Evolutionary conservation across 306 rosid species (phyloP).

Genomic region (Quercus alba): DNA sequence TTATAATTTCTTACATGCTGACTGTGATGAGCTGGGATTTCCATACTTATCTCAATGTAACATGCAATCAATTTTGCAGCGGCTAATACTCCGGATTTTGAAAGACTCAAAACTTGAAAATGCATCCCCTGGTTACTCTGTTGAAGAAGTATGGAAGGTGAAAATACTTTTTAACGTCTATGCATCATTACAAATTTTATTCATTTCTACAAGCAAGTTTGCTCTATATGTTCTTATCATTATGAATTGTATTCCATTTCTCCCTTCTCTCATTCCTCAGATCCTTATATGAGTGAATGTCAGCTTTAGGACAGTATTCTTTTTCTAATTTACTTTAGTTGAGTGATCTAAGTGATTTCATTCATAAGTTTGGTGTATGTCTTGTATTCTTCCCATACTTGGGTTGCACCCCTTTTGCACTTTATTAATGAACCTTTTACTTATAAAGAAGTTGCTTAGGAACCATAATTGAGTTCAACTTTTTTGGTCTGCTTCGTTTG

Average conservation of each 20-base stretch:
- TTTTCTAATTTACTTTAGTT: no score
- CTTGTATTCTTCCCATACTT: no score
- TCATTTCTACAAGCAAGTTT: not conserved
- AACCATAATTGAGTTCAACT: not conserved
- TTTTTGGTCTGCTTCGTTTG: not conserved
- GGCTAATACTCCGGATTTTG: slow-evolving; percentile 50
- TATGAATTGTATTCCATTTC: no score
- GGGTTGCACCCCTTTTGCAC: no score
- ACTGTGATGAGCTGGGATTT: slow-evolving; percentile 15
- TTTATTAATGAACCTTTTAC: no score
- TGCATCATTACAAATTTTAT: not conserved
- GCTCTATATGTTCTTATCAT: not conserved
- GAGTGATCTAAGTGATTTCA: no score
- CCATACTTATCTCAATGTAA: not conserved
- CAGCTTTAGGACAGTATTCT: no score
- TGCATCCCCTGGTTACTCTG: slow-evolving; percentile 23
- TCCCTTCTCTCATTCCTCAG: no score
- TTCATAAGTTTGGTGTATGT: no score
- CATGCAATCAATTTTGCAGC: slow-evolving; percentile 45
- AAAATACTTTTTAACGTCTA: not conserved
- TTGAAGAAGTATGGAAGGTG: slow-evolving; percentile 61
- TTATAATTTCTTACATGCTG: not conserved
- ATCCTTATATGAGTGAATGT: no score
- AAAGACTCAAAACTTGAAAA: slow-evolving; percentile 30
- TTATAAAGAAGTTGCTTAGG: not conserved